These are phyloP conservation scores for Hymenoscyphus fraxineus DNA, from an alignment of 2,329 filamentous ascomycete genomes.

Conservation along the genomic window DNA sequence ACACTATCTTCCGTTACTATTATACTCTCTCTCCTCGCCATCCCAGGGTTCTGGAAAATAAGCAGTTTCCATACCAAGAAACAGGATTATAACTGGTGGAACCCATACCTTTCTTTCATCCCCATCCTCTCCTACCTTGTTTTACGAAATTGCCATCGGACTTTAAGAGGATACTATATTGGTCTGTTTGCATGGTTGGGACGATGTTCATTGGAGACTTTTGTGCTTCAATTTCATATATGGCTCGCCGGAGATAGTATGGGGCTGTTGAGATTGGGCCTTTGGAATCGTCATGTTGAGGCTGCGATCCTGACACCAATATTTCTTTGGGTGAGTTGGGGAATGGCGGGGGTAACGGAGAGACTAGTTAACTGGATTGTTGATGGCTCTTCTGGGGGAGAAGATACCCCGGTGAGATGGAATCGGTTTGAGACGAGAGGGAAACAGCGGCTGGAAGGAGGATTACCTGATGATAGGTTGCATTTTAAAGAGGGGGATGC, in stretches of 20 bases:
- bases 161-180: constrained; percentile 43
- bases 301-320: constrained; percentile 39
- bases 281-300: constrained; percentile 37
- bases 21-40: constrained; percentile 22
- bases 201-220: constrained; percentile 54
- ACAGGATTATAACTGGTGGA: constrained; percentile 45
- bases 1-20: constrained; percentile 18
- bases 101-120: constrained; percentile 51
- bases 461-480: neutral
- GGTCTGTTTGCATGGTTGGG: constrained; percentile 52
- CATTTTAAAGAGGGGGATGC: neutral
- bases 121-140: constrained; percentile 51
- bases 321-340: constrained; percentile 43
- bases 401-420: neutral
- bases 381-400: constrained; percentile 23
- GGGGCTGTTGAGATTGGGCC: constrained; percentile 42
- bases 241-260: constrained; percentile 58
- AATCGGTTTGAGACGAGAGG: neutral
- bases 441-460: neutral
- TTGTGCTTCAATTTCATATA: constrained; percentile 57
- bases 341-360: constrained; percentile 37
- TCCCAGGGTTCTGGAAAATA: constrained; percentile 24
- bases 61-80: constrained; percentile 34
- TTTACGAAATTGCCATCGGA: constrained; percentile 46
- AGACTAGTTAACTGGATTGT: constrained; percentile 39